Evolutionary conservation across 345 rosid genomes (phyloP).

Genomic region (Eucalyptus cladocalyx): DNA sequence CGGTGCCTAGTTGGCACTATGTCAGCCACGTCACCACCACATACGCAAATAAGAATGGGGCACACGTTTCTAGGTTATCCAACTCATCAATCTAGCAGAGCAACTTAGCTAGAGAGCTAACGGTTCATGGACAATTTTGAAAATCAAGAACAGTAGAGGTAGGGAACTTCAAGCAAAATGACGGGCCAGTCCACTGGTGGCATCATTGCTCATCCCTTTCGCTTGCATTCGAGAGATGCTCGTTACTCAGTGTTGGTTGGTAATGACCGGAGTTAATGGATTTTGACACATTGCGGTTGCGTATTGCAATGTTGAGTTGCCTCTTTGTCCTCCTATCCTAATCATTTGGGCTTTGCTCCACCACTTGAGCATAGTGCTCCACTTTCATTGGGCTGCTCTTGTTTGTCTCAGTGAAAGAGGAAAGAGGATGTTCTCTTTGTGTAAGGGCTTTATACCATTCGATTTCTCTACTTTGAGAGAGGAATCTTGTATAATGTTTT

Average conservation of each 20-base stretch:
- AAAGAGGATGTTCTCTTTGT: neutral
- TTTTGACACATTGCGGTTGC: neutral
- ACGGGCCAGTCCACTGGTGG: neutral
- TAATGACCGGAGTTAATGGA: neutral
- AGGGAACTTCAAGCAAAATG: neutral
- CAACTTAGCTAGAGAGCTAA: neutral
- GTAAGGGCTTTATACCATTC: neutral
- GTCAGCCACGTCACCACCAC: neutral
- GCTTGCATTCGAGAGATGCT: neutral
- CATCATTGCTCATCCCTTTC: neutral
- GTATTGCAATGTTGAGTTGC: neutral
- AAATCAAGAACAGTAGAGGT: neutral
- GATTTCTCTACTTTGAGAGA: neutral
- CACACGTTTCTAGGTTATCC: neutral
- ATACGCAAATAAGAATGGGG: neutral
- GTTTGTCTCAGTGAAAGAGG: neutral
- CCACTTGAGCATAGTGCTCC: neutral
- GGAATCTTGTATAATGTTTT: neutral
- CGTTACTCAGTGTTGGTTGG: neutral
- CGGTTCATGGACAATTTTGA: neutral
- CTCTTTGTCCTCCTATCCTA: neutral
- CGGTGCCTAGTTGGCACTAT: neutral
- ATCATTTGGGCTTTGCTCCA: neutral
- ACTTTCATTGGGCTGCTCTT: neutral
- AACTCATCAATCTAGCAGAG: neutral